These are phyloP conservation scores for Melampsora americana DNA, from an alignment of 1,284 basidiomycete genomes.

Conservation along the genomic window DNA sequence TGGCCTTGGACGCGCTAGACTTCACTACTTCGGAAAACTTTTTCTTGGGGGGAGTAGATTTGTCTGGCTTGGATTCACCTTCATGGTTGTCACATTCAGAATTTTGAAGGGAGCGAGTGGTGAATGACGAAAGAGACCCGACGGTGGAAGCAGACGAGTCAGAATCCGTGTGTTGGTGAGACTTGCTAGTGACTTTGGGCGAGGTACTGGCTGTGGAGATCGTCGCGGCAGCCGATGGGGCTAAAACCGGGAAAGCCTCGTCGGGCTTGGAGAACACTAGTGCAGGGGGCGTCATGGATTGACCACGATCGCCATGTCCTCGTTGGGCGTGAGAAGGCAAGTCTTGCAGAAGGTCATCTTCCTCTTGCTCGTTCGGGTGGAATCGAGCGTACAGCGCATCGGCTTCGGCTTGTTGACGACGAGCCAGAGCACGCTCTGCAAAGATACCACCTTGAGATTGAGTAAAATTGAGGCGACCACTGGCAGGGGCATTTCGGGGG, in stretches of 20 bases:
- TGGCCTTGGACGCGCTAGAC: not conserved
- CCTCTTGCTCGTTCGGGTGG: slow-evolving; percentile 34
- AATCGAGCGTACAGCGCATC: slow-evolving; percentile 29
- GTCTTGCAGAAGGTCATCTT: slow-evolving; percentile 28
- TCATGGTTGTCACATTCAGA: not conserved
- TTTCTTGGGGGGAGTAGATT: slow-evolving; percentile 17
- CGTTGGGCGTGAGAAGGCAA: not conserved
- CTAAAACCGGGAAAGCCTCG: slow-evolving; percentile 27
- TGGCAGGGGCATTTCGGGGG: slow-evolving; percentile 1
- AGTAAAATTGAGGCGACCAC: slow-evolving; percentile 29
- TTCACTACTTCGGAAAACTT: slow-evolving; percentile 39
- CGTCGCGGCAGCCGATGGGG: not conserved
- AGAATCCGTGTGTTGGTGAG: not conserved
- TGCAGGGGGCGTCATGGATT: slow-evolving; percentile 23
- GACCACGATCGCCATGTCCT: slow-evolving; percentile 6
- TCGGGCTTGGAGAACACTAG: slow-evolving; percentile 35
- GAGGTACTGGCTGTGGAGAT: not conserved
- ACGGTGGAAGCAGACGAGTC: not conserved
- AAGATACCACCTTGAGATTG: slow-evolving; percentile 24
- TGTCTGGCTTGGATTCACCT: slow-evolving; percentile 2
- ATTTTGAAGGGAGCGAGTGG: not conserved
- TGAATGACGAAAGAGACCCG: not conserved
- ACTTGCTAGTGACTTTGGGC: not conserved
- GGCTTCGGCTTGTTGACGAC: slow-evolving; percentile 31
- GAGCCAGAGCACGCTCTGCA: slow-evolving; percentile 29